Evolutionary conservation across 176 grass and related monocot species (phyloP), one percentile per base, ranked within the genome.

Genomic region (Raddia distichophylla): DNA sequence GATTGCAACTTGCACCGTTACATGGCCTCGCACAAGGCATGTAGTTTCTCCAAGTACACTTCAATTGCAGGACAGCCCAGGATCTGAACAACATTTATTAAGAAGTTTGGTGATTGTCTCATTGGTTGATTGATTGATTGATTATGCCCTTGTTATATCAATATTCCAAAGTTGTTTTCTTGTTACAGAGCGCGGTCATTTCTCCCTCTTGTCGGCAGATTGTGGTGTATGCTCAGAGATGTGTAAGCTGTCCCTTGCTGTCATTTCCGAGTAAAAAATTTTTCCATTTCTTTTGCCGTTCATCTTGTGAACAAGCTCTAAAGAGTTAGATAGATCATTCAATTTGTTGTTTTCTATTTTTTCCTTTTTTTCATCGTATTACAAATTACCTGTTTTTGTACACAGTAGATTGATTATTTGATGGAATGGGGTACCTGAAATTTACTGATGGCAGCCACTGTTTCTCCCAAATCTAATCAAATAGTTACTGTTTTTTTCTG

Each of bases 131-230:
- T 58, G 53, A 79, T 80, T 37, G 57, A 80, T 40, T 35, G 8
- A 40, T 40, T 40, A 40, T 40, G 37, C 37, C 37, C 37, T 5
- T 40, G 37, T 40, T 83, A 84, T 69, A 46, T 75, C n/a, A 64
- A 73, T 50, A 40, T 58, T 60, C 43, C 27, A 34, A 67, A 43
- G 65, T 87, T 83, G 60, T 77, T 87, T 77, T 82, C 67, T 22
- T 69, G 63, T 77, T 82, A 71, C 64, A 77, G 64, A 10, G 4
- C 0, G 7, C 16, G 67, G 71, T 54, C 34, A 87, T 80, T 57
- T 58, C 45, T 75, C 62, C 44, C 54, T 70, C 45, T 33, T 87
- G 79, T 87, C 8, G 66, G 79, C 79, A 87, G 73, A 70, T 76
- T 55, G 20, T 56, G 34, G 43, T 43, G 33, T 55, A 35, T 67